These are phyloP conservation scores for Gymnopilus dilepis DNA, from an alignment of 768 basidiomycete genomes.

Conservation along the genomic window DNA sequence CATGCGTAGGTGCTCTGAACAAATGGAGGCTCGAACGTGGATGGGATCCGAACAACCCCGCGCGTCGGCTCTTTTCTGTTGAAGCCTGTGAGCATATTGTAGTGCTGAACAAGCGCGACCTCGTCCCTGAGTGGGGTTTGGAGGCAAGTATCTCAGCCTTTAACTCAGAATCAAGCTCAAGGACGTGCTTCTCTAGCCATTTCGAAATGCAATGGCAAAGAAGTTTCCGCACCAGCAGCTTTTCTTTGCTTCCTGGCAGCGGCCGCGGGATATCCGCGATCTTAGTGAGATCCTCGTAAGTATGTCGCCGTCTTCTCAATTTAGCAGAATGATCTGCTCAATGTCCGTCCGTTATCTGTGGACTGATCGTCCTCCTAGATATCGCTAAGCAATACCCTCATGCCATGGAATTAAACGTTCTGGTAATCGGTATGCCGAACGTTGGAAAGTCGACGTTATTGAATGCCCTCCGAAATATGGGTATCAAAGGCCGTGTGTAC, in stretches of 20 bases:
- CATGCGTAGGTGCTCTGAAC: conserved; percentile 57
- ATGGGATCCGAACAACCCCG: conserved; percentile 50
- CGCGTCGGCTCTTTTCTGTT: conserved; percentile 43
- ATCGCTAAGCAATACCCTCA: conserved; percentile 73
- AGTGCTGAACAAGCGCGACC: conserved; percentile 91
- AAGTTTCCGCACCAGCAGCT: conserved; percentile 74
- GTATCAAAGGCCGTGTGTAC: conserved; percentile 83
- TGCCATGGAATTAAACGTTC: conserved; percentile 80
- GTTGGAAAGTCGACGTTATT: conserved; percentile 96
- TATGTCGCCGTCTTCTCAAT: conserved; percentile 49
- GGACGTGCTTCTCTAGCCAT: conserved; percentile 55
- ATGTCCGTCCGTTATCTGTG: background rate
- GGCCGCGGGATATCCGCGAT: conserved; percentile 64
- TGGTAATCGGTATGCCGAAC: conserved; percentile 99
- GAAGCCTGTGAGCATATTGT: conserved; percentile 82
- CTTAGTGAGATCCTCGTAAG: conserved; percentile 74
- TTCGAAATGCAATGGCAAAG: conserved; percentile 69
- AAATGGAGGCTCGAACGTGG: conserved; percentile 75
- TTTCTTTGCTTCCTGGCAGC: conserved; percentile 76
- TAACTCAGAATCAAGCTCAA: conserved; percentile 15
- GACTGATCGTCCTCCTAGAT: conserved; percentile 43
- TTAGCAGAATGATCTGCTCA: conserved; percentile 14
- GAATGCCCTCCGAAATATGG: conserved; percentile 86
- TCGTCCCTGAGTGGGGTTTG: conserved; percentile 88
- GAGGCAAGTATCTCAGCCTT: conserved; percentile 54